Evolutionary conservation across 2,329 filamentous ascomycete genomes (phyloP), one percentile per base, ranked within the genome.

Genomic region (Fusarium sp.): DNA sequence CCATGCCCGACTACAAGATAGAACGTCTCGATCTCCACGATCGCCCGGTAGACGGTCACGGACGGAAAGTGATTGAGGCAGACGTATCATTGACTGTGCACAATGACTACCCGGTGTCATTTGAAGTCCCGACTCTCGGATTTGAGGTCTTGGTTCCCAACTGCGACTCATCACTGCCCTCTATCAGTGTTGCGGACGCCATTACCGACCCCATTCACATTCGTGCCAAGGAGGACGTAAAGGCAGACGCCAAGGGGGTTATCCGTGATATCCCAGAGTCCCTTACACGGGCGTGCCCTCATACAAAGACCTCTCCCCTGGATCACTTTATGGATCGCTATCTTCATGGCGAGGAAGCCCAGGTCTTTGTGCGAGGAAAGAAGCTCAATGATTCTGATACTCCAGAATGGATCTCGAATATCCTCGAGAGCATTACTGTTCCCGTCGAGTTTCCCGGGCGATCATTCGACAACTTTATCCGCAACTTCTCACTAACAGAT

Each of bases 131-230:
- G 14, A 87, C 93, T 41, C 90, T 98, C 67, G 92, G 90, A 1
- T 98, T 98, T 79, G 92, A 95, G 72, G 91, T 98, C 33, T 86
- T 98, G 56, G 92, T 98, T 7, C 92, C 94, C 50, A 95, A 95
- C 71, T 99, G 97, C 83, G 87, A 89, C 29, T 86, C 89, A 5
- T 85, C 90, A 24, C 92, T 97, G 65, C 89, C 92, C 5, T 91
- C 92, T 72, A 97, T 99, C 77, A 87, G 91, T 73, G 88, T 98
- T 65, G 95, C 94, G 4, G 91, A 93, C 77, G 95, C 94, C 9
- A 87, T 87, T 20, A 97, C 94, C 1, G 87, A 89, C 20, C 84
- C 87, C 43, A 85, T 98, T 37, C 83, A 91, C 39, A 88, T 98
- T 14, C 85, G 90, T 62, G 93, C 96, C 27, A 89, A 90, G 39